phyloP scores from a whole-genome alignment of 192 early-diverging fungal species.

The Phycomyces blakesleeanus region DNA sequence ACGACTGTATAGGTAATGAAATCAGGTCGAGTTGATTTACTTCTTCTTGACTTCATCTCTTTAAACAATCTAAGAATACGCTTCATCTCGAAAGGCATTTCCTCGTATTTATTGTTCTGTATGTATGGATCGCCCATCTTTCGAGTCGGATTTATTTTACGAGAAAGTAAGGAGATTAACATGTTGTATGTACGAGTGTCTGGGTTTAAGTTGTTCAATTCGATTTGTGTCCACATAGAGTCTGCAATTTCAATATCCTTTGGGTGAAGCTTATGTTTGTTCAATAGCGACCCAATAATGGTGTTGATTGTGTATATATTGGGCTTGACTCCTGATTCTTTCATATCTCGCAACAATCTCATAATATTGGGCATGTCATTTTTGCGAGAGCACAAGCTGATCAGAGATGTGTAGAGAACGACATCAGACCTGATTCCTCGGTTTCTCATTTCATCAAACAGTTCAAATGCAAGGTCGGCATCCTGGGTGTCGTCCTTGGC shows the following conservation, averaged over 20 bases:
- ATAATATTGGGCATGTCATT: conserved; percentile 14
- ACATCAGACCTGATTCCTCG: conserved; percentile 18
- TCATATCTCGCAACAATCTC: conserved; percentile 25
- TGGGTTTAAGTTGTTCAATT: neutral
- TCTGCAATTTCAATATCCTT: neutral
- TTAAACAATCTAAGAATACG: conserved; percentile 15
- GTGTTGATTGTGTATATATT: conserved; percentile 23
- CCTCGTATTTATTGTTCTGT: neutral
- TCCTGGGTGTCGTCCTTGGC: conserved; percentile 21
- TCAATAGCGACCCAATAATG: conserved; percentile 13
- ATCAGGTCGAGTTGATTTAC: conserved; percentile 10
- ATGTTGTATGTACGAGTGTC: conserved; percentile 24
- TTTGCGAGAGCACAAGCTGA: neutral
- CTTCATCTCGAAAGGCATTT: neutral
- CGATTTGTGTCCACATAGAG: conserved; percentile 22
- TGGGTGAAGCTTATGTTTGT: neutral
- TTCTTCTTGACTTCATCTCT: conserved; percentile 7
- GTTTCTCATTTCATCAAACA: conserved; percentile 35
- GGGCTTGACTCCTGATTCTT: conserved; percentile 5
- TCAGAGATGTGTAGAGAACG: conserved; percentile 22
- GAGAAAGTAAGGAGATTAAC: conserved; percentile 14
- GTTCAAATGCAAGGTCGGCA: conserved; percentile 18
- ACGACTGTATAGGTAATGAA: conserved; percentile 31
- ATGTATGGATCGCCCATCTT: neutral
- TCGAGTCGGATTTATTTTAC: conserved; percentile 1